Base-by-base conservation (phyloP, 2,329 filamentous ascomycete species). In the Corniculantispora saksenae region DNA sequence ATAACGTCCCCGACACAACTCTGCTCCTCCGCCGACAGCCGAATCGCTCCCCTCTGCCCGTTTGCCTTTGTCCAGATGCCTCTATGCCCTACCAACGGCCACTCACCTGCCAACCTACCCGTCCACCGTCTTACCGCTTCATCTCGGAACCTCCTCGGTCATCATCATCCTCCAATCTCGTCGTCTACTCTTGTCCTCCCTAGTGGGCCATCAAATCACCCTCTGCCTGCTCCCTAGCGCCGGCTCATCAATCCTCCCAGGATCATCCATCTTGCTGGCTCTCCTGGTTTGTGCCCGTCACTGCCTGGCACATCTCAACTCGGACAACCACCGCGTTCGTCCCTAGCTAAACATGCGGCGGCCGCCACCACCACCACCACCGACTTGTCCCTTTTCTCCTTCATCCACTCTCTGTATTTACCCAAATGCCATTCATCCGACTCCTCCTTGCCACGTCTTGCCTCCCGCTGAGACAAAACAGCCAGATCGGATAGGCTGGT, bases 21-120 rank as follows among this genome's bases (percentile, higher is more conserved):
- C 38, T 43, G 12, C 21, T 19, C n/a, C 32, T 58, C 56, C 43
- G 43, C 56, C 56, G 56, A 59, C 56, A 59, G 56, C 56, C 56
- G 56, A 59, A 25, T 21, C 43, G 27, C 32, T n/a, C 25, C 23
- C 23, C 17, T 32, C 43, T 27, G 13, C 35, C 35, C 23, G 21
- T 50, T 19, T 25, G 17, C 21, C 23, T 29, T 13, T 5, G n/a
- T 50, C 47, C 23, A 10, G 19, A 50, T 10, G 23, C n/a, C 23
- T 3, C n/a, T 50, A n/a, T 45, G 40, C 17, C 32, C 6, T 27
- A n/a, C 50, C 47, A 43, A 61, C 47, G 25, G 54, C 19, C 19
- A 27, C 19, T n/a, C n/a, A n/a, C n/a, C n/a, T n/a, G n/a, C n/a
- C n/a, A n/a, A n/a, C n/a, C n/a, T n/a, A n/a, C n/a, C n/a, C n/a